phyloP scores from a whole-genome alignment of 179 eudicot species.

The Amaranthus tricolor region DNA sequence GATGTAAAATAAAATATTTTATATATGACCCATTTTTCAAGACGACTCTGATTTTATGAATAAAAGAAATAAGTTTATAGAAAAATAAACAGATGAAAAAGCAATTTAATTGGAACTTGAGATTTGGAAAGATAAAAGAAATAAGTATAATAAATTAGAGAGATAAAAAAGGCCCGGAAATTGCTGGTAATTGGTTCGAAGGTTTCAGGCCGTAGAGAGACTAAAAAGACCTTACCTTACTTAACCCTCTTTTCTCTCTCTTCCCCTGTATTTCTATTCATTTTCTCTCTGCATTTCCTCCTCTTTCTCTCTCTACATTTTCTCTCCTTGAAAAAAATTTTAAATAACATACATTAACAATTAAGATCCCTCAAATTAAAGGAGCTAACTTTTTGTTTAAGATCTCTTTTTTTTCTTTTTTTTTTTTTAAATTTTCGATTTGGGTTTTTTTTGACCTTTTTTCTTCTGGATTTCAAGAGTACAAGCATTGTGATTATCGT shows the following conservation, averaged over 20 bases:
- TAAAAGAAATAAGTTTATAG: background rate
- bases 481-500: conserved; percentile 26
- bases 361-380: conserved; percentile 22
- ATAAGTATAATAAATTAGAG: background rate
- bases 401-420: conserved; percentile 14
- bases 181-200: conserved; percentile 35
- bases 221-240: background rate
- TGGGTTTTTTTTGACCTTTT: conserved; percentile 2
- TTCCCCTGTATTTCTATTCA: conserved; percentile 1
- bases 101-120: conserved; percentile 12
- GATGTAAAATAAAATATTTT: background rate
- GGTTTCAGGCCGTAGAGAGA: conserved; percentile 13
- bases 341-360: background rate
- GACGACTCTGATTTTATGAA: too few relatives aligned
- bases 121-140: background rate
- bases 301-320: conserved; percentile 15
- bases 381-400: conserved; percentile 15
- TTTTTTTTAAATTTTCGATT: conserved; percentile 19
- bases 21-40: background rate
- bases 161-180: conserved; percentile 19
- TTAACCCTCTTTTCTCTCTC: conserved; percentile 29
- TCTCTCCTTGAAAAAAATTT: conserved; percentile 2
- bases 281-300: conserved; percentile 13
- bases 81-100: background rate
- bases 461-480: conserved; percentile 5